A percentile compares a stretch with the other conserved stretches of the same genome.
These are phyloP conservation scores for Wickerhamomyces subpelliculosus DNA, from an alignment of 805 yeast genomes.

Conservation along the genomic window DNA sequence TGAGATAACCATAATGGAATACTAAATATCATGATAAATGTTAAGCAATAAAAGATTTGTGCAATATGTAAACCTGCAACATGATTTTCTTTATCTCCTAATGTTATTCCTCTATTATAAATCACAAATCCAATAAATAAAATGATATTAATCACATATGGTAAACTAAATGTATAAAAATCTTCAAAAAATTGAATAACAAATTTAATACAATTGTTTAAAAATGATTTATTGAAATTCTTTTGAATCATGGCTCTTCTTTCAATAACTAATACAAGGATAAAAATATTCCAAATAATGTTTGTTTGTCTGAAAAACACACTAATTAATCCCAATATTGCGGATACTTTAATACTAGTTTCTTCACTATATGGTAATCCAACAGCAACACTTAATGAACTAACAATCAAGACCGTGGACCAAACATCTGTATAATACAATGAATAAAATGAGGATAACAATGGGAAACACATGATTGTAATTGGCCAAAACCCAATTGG, in stretches of 20 bases:
- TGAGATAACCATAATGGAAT: conserved; percentile 66
- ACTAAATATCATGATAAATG: conserved; percentile 59
- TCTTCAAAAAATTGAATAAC: conserved; percentile 30
- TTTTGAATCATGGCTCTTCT: conserved; percentile 35
- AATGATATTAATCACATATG: conserved; percentile 45
- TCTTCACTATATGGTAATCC: conserved; percentile 29
- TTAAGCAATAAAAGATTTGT: conserved; percentile 73
- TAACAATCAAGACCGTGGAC: conserved; percentile 68
- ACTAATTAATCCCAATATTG: conserved; percentile 52
- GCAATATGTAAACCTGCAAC: conserved; percentile 61
- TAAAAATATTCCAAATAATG: conserved; percentile 73
- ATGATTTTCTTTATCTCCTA: conserved; percentile 91
- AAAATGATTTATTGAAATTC: conserved; percentile 28
- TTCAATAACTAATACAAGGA: conserved; percentile 49
- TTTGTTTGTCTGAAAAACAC: conserved; percentile 86
- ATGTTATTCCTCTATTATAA: conserved; percentile 75
- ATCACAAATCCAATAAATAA: conserved; percentile 52
- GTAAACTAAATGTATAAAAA: conserved; percentile 30
- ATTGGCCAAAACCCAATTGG: conserved; percentile 38
- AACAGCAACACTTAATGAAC: conserved; percentile 43
- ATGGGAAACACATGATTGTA: conserved; percentile 51
- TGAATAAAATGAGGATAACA: conserved; percentile 64
- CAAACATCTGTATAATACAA: conserved; percentile 91
- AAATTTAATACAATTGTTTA: conserved; percentile 33
- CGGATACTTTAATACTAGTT: conserved; percentile 36